Conservation (phyloP, 345 rosid species). For the Arabidopsis thaliana region DNA sequence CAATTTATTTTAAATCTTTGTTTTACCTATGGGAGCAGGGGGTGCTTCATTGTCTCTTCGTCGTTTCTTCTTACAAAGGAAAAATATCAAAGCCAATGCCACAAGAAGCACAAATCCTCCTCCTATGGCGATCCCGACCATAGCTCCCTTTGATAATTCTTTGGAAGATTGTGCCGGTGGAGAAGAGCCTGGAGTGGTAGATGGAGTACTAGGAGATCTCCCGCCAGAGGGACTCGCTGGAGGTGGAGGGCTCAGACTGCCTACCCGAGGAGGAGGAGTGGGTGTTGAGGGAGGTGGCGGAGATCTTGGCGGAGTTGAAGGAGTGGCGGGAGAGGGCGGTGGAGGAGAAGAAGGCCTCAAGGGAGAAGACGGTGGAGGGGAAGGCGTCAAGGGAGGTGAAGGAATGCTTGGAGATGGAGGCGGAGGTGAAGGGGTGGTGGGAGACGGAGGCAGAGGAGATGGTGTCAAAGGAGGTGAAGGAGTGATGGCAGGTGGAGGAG, state of each 20-base stretch:
- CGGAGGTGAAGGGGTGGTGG: constrained; percentile 5
- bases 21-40: constrained; percentile 32
- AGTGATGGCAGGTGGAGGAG: background rate
- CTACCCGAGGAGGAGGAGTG: constrained; percentile 35
- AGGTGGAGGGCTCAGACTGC: constrained; percentile 42
- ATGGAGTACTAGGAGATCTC: background rate
- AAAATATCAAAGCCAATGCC: constrained; percentile 49
- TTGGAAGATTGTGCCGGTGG: constrained; percentile 41
- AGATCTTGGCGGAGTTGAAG: constrained; percentile 28
- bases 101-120: constrained; percentile 58
- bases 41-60: constrained; percentile 50
- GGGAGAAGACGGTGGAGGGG: background rate
- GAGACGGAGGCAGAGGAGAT: background rate
- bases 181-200: constrained; percentile 24
- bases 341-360: constrained; percentile 37
- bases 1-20: background rate
- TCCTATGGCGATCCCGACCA: constrained; percentile 64
- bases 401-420: background rate
- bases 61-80: constrained; percentile 61
- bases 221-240: constrained; percentile 24
- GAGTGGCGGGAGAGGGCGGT: constrained; percentile 31
- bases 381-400: background rate
- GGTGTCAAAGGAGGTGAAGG: background rate
- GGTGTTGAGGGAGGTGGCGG: constrained; percentile 50
- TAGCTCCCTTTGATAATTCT: constrained; percentile 53